Conservation (phyloP, 139 green algal genomes). For the Chlorella sp. region DNA sequence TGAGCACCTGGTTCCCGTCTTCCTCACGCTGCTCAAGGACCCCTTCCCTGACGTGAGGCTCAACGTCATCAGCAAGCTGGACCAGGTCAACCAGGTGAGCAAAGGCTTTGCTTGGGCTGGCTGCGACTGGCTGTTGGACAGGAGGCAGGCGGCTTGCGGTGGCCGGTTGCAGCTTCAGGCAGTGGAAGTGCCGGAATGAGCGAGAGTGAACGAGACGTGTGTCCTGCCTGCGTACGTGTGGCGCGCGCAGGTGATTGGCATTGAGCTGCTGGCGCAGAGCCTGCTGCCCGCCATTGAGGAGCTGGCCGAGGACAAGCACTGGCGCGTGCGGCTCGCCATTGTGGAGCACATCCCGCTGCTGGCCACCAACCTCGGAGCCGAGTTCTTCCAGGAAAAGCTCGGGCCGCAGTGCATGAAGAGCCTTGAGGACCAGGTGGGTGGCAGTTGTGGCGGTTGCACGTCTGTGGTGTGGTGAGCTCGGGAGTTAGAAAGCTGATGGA, state of each 20-base stretch:
- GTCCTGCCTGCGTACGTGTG: too few relatives aligned
- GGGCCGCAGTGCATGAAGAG: conserved; percentile 91
- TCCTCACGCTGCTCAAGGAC: conserved; percentile 92
- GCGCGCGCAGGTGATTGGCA: conserved; percentile 85
- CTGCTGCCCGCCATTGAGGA: conserved; percentile 96
- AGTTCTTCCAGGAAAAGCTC: conserved; percentile 88
- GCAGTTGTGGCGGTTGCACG: too few relatives aligned
- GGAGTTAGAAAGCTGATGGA: too few relatives aligned
- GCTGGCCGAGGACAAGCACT: conserved; percentile 96
- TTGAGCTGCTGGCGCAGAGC: conserved; percentile 87
- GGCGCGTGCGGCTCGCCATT: conserved; percentile 96
- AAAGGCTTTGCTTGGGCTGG: too few relatives aligned
- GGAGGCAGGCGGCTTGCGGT: too few relatives aligned
- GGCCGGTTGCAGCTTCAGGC: too few relatives aligned
- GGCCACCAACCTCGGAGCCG: conserved; percentile 79
- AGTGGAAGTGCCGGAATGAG: too few relatives aligned
- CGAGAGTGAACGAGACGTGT: too few relatives aligned
- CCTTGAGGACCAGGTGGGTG: conserved; percentile 81
- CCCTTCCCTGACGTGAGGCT: conserved; percentile 93
- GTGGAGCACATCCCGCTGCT: conserved; percentile 98
- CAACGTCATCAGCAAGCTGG: conserved; percentile 97
- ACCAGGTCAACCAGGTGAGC: conserved; percentile 73
- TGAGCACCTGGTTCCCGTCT: conserved; percentile 90
- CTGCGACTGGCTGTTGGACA: too few relatives aligned
- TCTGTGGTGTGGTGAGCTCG: too few relatives aligned